Percentiles rank a stretch among this genome's conserved stretches.
These are phyloP conservation scores for Scleroderma citrinum DNA, from an alignment of 768 basidiomycete genomes.

Conservation along the genomic window DNA sequence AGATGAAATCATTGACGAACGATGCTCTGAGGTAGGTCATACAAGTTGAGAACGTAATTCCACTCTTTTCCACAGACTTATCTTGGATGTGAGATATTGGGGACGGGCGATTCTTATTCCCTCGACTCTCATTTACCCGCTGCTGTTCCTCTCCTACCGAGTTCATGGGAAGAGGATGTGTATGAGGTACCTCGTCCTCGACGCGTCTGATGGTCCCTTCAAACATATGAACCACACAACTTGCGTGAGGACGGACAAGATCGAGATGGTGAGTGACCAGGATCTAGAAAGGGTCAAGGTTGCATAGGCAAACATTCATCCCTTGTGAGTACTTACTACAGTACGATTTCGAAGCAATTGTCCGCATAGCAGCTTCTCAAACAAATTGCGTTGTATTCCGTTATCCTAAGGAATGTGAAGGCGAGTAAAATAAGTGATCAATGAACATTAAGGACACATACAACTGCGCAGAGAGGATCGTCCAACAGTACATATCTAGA, in stretches of 20 bases:
- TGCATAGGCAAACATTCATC: neutral
- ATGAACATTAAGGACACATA: conserved; percentile 30
- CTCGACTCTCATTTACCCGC: conserved; percentile 16
- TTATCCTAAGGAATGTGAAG: conserved; percentile 43
- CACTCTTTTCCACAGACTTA: conserved; percentile 73
- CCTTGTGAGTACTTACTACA: conserved; percentile 37
- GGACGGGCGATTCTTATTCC: neutral
- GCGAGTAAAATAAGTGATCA: neutral
- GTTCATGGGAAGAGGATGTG: conserved; percentile 55
- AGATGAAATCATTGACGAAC: conserved; percentile 26
- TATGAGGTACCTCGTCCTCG: conserved; percentile 57
- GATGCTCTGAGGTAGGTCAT: conserved; percentile 67
- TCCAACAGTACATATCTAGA: conserved; percentile 68
- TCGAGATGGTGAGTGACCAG: conserved; percentile 84
- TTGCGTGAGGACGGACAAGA: conserved; percentile 66
- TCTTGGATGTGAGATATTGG: conserved; percentile 76
- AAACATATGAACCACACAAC: conserved; percentile 72
- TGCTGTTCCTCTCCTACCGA: conserved; percentile 46
- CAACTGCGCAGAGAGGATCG: conserved; percentile 79
- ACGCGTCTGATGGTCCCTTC: conserved; percentile 82
- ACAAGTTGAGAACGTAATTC: conserved; percentile 74
- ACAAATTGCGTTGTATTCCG: conserved; percentile 59
- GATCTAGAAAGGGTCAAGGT: conserved; percentile 31
- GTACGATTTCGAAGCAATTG: conserved; percentile 63
- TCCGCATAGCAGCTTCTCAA: conserved; percentile 60